phyloP scores from a whole-genome alignment of 2,329 filamentous ascomycete genomes.

The Penicillium brevicompactum region DNA sequence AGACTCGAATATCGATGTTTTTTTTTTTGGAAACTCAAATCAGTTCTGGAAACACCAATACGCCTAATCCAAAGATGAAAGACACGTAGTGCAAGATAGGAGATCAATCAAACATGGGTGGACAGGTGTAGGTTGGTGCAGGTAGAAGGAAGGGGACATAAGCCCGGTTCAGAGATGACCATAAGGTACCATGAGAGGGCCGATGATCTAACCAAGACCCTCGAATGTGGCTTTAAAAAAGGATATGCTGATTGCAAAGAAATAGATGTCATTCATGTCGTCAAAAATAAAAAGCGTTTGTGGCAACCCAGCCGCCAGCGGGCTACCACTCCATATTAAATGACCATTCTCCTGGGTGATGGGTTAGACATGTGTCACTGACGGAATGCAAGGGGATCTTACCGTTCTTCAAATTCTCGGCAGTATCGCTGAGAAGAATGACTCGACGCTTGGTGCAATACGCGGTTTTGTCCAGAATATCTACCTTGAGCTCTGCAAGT shows the following conservation, averaged over 20 bases:
- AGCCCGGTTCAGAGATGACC: not conserved
- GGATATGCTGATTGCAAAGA: conserved; percentile 1
- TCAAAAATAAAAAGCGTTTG: conserved; percentile 17
- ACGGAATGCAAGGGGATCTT: conserved; percentile 34
- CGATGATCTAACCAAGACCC: not conserved
- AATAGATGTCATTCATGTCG: conserved; percentile 23
- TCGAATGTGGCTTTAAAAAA: not conserved
- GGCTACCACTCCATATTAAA: conserved; percentile 48
- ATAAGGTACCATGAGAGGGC: not conserved
- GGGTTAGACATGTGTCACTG: not conserved
- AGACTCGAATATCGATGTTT: too few relatives aligned
- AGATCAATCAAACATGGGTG: not conserved
- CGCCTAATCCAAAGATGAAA: not conserved
- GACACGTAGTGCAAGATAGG: not conserved
- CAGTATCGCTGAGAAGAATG: conserved; percentile 88
- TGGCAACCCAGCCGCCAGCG: not conserved
- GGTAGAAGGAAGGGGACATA: too few relatives aligned
- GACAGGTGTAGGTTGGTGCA: not conserved
- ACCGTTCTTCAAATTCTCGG: conserved; percentile 88
- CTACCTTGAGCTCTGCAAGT: conserved; percentile 83
- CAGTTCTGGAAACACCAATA: not conserved
- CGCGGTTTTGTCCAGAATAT: conserved; percentile 97
- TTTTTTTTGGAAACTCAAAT: not conserved
- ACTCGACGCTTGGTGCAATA: conserved; percentile 93
- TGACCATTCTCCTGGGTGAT: conserved; percentile 44